Percentiles rank a stretch among this genome's conserved stretches.
Conservation (phyloP, 257 asterid genomes). For the Fraxinus americana region DNA sequence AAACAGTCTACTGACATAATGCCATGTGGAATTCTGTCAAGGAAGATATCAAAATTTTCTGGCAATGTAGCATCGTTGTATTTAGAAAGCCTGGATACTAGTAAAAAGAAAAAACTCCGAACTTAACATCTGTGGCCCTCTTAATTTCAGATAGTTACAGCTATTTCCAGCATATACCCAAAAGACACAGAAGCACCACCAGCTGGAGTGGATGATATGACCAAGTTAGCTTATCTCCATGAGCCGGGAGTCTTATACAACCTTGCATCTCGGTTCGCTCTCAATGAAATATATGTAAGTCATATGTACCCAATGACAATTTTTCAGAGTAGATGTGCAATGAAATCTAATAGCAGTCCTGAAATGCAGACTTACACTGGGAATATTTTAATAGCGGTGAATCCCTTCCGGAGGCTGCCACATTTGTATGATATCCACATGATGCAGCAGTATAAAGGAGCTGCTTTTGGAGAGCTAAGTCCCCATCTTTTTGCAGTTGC, state of each 20-base stretch:
- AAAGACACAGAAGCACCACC: slow-evolving; percentile 92
- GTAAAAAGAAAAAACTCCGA: background rate
- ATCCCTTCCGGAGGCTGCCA: slow-evolving; percentile 88
- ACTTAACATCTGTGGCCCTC: slow-evolving; percentile 22
- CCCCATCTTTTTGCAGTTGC: slow-evolving; percentile 99
- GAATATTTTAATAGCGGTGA: slow-evolving; percentile 90
- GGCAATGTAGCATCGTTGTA: background rate
- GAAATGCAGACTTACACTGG: slow-evolving; percentile 85
- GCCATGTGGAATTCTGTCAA: too few species aligned
- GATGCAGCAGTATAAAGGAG: slow-evolving; percentile 97
- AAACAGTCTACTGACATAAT: too few species aligned
- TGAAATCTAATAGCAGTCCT: slow-evolving; percentile 23
- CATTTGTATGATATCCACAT: slow-evolving; percentile 87
- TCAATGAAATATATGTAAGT: slow-evolving; percentile 87
- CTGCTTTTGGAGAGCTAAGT: slow-evolving; percentile 89
- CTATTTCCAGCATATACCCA: slow-evolving; percentile 89
- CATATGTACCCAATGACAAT: background rate
- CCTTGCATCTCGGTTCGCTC: slow-evolving; percentile 73
- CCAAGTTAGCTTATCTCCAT: slow-evolving; percentile 93
- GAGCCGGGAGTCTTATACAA: slow-evolving; percentile 87
- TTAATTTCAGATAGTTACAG: slow-evolving; percentile 65
- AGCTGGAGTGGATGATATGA: slow-evolving; percentile 95
- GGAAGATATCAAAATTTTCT: too few species aligned
- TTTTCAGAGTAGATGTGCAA: slow-evolving; percentile 16
- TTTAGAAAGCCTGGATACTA: background rate